Base-by-base conservation (phyloP, 495 filamentous ascomycete species). In the Parachaetomium inaequale region DNA sequence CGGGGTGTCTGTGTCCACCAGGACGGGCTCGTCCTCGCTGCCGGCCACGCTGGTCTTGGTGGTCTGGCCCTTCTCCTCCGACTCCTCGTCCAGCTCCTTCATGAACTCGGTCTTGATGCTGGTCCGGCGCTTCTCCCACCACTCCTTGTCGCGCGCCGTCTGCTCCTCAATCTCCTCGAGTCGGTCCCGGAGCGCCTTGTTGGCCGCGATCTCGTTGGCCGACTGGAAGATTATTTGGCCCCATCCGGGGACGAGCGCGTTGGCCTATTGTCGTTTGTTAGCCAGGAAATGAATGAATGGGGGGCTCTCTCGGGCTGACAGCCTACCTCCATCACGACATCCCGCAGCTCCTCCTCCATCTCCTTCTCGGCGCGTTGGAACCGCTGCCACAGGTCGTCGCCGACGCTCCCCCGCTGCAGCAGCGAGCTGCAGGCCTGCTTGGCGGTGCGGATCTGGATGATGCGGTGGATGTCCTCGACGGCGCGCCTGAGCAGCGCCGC, bases 371-470 rank as follows among this genome's bases (percentile, higher is more conserved):
- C 94, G 43, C 89, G 79, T 68, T 84, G 70, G 72, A 97, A 96
- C 42, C 94, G 81, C 78, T 97, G 94, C 89, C 92, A 97, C 45
- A 98, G 74, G 74, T 98, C 94, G 76, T 98, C 95, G 8, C 95
- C 93, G 1, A 98, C 92, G 73, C 89, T 93, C 1, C 95, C 95
- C 47, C 90, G 81, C 76, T 96, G 91, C 53, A 98, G 74, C 45
- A 98, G 78, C 55, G 85, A 85, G 63, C 88, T 85, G 69, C 96
- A 81, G 8, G 94, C 89, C 56, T 88, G 87, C 77, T 98, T 98
- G 63, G 91, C 87, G 50, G 81, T 86, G 62, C 92, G 83, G 61
- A 98, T 83, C 62, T 90, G 83, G 72, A 98, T 86, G 46, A 98
- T 89, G 60, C 94, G 86, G 66, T 87, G 81, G 71, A 98, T 94